Evolutionary conservation across 768 basidiomycete species (phyloP), one percentile per base, ranked within the genome.

Genomic region (Mycena amicta): DNA sequence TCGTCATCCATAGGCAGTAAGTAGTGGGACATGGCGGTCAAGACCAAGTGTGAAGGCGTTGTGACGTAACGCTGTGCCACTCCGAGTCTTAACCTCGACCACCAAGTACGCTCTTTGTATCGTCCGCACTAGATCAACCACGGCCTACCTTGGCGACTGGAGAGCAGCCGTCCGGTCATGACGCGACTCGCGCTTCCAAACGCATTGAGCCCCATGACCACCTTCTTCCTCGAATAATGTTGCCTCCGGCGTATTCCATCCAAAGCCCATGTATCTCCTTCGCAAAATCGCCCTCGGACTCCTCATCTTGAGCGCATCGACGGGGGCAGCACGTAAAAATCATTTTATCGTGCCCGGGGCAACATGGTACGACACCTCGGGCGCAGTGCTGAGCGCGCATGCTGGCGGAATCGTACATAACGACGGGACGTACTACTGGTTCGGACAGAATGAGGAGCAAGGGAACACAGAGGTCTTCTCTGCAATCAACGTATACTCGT

Each of bases 301-400:
- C 12, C 43, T 45, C 8, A 6, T 45, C 22, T n/a, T 45, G 15
- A 23, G 15, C 43, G 33, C 33, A 8, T 37, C 33, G 8, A 15
- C 12, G 12, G 43, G 5, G 6, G 8, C 8, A 15, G 43, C 43
- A 8, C 56, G 56, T 22, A 70, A 59, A 46, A 70, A 70, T 50
- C 64, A 55, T 33, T 70, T 68, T 39, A 68, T 72, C 26, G 71
- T 69, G 13, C 67, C 71, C 2, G 70, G 68, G 20, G 70, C 67
- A 2, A 69, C 66, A 2, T 72, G 70, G 71, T 69, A 70, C 26
- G 68, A 71, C 50, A 68, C 68, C 3, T 60, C 64, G 39, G 71
- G 70, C 12, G 64, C 66, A 31, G 51, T 70, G 13, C 45, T 72
- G 22, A 68, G 66, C 41, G 67, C 67, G 0, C 67, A 71, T 39